phyloP scores from a whole-genome alignment of 768 basidiomycete species.

The Suillus placidus region DNA sequence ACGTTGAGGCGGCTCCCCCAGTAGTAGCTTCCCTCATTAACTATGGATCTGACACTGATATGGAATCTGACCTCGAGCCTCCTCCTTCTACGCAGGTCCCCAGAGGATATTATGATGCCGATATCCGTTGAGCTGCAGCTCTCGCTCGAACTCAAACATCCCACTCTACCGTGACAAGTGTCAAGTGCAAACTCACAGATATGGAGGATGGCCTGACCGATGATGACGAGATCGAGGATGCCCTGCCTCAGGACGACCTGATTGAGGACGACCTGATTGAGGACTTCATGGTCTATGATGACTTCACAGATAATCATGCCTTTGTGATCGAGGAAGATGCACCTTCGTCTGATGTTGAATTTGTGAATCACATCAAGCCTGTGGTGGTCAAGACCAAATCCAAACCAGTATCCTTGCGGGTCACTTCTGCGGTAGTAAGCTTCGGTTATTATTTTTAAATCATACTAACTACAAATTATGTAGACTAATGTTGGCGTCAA shows the following conservation, averaged over 20 bases:
- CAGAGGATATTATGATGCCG: not conserved
- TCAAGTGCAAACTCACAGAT: not conserved
- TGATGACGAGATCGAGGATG: not conserved
- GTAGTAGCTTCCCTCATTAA: not conserved
- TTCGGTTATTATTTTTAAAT: not conserved
- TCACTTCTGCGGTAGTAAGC: too few species aligned
- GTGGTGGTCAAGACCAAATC: not conserved
- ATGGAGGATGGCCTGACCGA: not conserved
- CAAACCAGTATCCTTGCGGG: not conserved
- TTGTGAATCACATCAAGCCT: not conserved
- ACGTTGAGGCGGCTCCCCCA: not conserved
- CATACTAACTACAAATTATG: not conserved
- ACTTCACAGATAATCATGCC: too few species aligned
- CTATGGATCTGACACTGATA: not conserved
- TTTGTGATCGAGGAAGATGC: not conserved
- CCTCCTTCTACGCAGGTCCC: not conserved
- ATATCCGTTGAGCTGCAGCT: not conserved
- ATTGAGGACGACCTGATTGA: too few species aligned
- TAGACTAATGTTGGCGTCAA: not conserved
- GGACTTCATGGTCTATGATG: not conserved
- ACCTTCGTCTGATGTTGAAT: not conserved
- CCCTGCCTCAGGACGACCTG: not conserved
- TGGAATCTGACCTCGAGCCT: not conserved
- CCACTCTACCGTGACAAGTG: not conserved
- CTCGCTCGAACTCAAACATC: not conserved